phyloP scores from a whole-genome alignment of 306 rosid species.

The Boehmeria nivea region DNA sequence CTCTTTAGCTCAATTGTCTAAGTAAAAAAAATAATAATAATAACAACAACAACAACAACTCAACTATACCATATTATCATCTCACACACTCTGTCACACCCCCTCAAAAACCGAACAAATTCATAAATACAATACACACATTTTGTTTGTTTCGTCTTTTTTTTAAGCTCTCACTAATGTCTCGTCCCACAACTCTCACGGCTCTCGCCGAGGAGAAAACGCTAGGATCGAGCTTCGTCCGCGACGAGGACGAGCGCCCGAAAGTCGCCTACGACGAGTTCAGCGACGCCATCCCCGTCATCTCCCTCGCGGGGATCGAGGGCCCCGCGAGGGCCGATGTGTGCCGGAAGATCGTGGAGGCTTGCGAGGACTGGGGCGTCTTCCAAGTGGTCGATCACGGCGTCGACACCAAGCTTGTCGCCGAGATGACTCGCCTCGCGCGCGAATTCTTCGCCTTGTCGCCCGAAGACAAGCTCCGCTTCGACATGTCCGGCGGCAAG shows the following conservation, averaged over 20 bases:
- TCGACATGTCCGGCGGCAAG: slow-evolving; percentile 87
- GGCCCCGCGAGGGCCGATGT: slow-evolving; percentile 39
- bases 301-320: slow-evolving; percentile 72
- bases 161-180: slow-evolving; percentile 14
- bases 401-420: slow-evolving; percentile 39
- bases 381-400: slow-evolving; percentile 88
- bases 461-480: slow-evolving; percentile 73
- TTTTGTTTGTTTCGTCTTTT: not conserved
- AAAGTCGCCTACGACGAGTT: slow-evolving; percentile 67
- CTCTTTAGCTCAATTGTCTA: too few relatives aligned
- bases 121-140: not conserved
- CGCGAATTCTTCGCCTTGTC: slow-evolving; percentile 64
- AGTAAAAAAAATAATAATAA: too few relatives aligned
- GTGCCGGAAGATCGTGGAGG: slow-evolving; percentile 55
- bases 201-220: slow-evolving; percentile 46
- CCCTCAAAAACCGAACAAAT: not conserved
- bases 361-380: slow-evolving; percentile 88
- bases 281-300: slow-evolving; percentile 70
- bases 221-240: slow-evolving; percentile 47
- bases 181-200: slow-evolving; percentile 44
- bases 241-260: slow-evolving; percentile 87
- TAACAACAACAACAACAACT: too few relatives aligned
- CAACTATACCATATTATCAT: too few relatives aligned
- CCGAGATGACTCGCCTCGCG: slow-evolving; percentile 62
- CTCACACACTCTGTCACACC: not conserved